Evolutionary conservation across 2,329 filamentous ascomycete species (phyloP).

Genomic region (Exophiala spinifera): DNA sequence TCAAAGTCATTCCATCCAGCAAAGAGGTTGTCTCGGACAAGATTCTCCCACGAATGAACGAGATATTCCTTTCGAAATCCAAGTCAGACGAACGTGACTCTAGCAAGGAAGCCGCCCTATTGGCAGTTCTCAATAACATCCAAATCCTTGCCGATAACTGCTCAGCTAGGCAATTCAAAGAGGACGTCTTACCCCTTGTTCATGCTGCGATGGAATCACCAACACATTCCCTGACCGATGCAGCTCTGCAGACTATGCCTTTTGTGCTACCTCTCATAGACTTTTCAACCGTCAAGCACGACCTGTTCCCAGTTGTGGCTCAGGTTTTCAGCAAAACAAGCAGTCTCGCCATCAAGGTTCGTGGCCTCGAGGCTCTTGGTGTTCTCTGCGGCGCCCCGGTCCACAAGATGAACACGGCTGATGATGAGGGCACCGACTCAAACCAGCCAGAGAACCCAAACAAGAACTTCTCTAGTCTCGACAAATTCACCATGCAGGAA

Average conservation of each 20-base stretch:
- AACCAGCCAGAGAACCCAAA: constrained; percentile 45
- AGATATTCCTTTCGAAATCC: constrained; percentile 67
- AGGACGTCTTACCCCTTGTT: constrained; percentile 86
- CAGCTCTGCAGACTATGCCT: constrained; percentile 73
- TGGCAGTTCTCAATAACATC: constrained; percentile 86
- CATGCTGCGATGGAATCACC: constrained; percentile 80
- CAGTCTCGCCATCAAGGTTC: constrained; percentile 90
- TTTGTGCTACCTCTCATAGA: constrained; percentile 83
- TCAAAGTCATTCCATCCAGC: constrained; percentile 72
- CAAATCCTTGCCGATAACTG: constrained; percentile 73
- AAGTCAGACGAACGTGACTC: constrained; percentile 69
- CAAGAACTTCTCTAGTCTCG: constrained; percentile 70
- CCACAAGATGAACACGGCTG: constrained; percentile 64
- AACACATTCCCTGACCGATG: constrained; percentile 85
- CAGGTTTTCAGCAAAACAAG: constrained; percentile 88
- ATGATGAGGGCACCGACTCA: constrained; percentile 75
- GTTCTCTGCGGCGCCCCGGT: constrained; percentile 78
- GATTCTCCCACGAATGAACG: constrained; percentile 78
- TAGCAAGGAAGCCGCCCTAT: constrained; percentile 80
- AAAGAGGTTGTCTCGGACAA: constrained; percentile 78
- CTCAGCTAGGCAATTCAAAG: constrained; percentile 89
- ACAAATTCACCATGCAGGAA: constrained; percentile 98
- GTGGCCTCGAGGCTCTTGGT: constrained; percentile 84
- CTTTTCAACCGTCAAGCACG: constrained; percentile 95
- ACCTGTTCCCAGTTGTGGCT: constrained; percentile 89